These are phyloP conservation scores for Irpex lacteus DNA, from an alignment of 1,284 basidiomycete species.

Conservation along the genomic window DNA sequence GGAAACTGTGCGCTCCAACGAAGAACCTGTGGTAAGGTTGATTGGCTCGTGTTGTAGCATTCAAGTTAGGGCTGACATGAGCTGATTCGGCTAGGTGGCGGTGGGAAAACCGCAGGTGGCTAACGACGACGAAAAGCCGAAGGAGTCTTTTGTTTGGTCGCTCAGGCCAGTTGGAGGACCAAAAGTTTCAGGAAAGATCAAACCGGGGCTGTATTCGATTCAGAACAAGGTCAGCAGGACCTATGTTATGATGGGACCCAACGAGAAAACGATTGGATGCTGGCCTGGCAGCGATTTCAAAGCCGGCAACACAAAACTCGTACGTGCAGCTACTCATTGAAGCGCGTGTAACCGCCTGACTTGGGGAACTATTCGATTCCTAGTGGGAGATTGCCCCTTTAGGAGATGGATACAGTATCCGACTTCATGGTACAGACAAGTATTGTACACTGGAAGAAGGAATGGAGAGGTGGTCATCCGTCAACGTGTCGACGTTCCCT, in stretches of 20 bases:
- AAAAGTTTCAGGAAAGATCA: not conserved
- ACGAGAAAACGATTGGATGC: conserved; percentile 8
- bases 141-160: not conserved
- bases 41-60: not conserved
- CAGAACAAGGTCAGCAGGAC: conserved; percentile 10
- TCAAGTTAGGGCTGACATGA: not conserved
- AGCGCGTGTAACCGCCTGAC: not conserved
- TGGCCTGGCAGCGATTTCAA: conserved; percentile 5
- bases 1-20: not conserved
- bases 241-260: conserved; percentile 4
- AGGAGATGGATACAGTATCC: conserved; percentile 10
- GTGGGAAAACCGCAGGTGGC: not conserved
- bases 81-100: not conserved
- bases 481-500: conserved; percentile 8
- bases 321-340: not conserved
- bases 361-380: not conserved
- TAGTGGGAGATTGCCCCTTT: conserved; percentile 12
- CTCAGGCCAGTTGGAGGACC: not conserved
- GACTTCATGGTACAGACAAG: conserved; percentile 11
- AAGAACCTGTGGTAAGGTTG: not conserved
- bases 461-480: not conserved
- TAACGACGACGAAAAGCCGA: not conserved
- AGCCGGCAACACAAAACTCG: not conserved
- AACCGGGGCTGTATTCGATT: conserved; percentile 9
- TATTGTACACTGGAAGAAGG: conserved; percentile 10